Percentiles rank a stretch among this genome's conserved stretches.
Conservation (phyloP, 805 yeast genomes). For the Candida wancherniae region DNA sequence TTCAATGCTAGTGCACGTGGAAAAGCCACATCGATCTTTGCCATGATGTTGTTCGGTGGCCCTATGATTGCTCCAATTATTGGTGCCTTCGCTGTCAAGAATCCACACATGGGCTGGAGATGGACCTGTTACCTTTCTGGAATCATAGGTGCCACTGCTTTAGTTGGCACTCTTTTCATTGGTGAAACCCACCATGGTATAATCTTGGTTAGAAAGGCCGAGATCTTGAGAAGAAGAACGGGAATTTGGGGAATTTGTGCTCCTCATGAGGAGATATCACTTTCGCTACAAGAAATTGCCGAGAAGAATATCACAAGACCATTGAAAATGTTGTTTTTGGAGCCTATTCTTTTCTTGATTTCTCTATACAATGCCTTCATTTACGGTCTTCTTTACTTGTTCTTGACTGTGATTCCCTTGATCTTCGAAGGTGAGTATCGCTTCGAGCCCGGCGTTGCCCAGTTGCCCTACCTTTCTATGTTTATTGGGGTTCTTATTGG, state of each 20-base stretch:
- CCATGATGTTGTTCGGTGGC: slow-evolving; percentile 32
- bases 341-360: slow-evolving; percentile 67
- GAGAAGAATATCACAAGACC: slow-evolving; percentile 66
- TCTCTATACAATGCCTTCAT: slow-evolving; percentile 72
- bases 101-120: slow-evolving; percentile 68
- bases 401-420: slow-evolving; percentile 72
- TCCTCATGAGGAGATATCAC: slow-evolving; percentile 49
- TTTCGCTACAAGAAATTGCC: slow-evolving; percentile 45
- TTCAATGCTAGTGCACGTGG: slow-evolving; percentile 17
- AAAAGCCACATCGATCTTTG: slow-evolving; percentile 20
- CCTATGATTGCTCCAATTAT: slow-evolving; percentile 21
- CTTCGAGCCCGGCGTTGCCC: slow-evolving; percentile 56
- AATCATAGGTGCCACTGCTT: slow-evolving; percentile 47
- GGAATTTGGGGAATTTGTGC: slow-evolving; percentile 83
- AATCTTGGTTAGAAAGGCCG: slow-evolving; percentile 59
- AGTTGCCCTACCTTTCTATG: slow-evolving; percentile 76
- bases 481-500: slow-evolving; percentile 65
- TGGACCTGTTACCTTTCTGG: slow-evolving; percentile 76
- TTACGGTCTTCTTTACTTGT: slow-evolving; percentile 72
- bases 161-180: slow-evolving; percentile 38
- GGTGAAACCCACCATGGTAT: slow-evolving; percentile 73
- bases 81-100: slow-evolving; percentile 61
- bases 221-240: slow-evolving; percentile 55
- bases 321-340: slow-evolving; percentile 56
- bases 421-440: slow-evolving; percentile 50